A percentile compares a stretch with the other conserved stretches of the same genome.
phyloP scores from a whole-genome alignment of 345 rosid genomes.

The Eucalyptus guilfoylei region DNA sequence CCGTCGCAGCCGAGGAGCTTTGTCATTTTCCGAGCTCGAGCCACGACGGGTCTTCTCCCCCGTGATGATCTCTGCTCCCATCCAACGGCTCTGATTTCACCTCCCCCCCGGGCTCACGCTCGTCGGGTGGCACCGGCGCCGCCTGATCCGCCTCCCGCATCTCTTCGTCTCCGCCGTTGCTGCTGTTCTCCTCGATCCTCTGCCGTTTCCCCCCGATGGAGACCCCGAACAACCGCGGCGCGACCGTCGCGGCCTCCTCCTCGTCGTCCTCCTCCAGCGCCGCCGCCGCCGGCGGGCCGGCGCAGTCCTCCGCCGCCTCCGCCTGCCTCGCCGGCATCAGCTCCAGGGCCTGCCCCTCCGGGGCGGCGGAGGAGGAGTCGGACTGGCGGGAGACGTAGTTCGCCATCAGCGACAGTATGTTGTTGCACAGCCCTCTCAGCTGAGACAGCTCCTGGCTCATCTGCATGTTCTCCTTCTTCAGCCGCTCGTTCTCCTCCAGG shows the following conservation, averaged over 20 bases:
- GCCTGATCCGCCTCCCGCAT: slow-evolving; percentile 1
- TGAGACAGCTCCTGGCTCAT: slow-evolving; percentile 60
- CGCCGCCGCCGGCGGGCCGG: neutral
- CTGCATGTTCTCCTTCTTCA: slow-evolving; percentile 57
- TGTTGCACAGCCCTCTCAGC: slow-evolving; percentile 54
- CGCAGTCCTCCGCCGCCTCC: neutral
- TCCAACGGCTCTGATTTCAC: slow-evolving; percentile 60
- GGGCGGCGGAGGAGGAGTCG: slow-evolving; percentile 3
- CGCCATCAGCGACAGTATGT: slow-evolving; percentile 48
- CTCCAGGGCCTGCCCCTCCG: slow-evolving; percentile 35
- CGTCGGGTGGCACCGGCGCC: neutral
- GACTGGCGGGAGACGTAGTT: slow-evolving; percentile 36
- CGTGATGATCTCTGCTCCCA: slow-evolving; percentile 10
- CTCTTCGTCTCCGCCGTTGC: neutral
- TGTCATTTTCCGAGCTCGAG: slow-evolving; percentile 45
- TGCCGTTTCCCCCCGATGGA: slow-evolving; percentile 67
- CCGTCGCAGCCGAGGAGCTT: neutral
- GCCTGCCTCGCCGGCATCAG: slow-evolving; percentile 22
- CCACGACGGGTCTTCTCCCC: slow-evolving; percentile 26
- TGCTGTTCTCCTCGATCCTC: slow-evolving; percentile 32
- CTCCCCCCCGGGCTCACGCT: slow-evolving; percentile 10
- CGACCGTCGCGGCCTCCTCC: slow-evolving; percentile 5
- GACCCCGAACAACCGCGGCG: slow-evolving; percentile 77
- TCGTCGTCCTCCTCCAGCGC: neutral
- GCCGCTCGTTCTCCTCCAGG: slow-evolving; percentile 68